Evolutionary conservation across 2,329 filamentous ascomycete genomes (phyloP).

Genomic region (Paradendryphiella salina): DNA sequence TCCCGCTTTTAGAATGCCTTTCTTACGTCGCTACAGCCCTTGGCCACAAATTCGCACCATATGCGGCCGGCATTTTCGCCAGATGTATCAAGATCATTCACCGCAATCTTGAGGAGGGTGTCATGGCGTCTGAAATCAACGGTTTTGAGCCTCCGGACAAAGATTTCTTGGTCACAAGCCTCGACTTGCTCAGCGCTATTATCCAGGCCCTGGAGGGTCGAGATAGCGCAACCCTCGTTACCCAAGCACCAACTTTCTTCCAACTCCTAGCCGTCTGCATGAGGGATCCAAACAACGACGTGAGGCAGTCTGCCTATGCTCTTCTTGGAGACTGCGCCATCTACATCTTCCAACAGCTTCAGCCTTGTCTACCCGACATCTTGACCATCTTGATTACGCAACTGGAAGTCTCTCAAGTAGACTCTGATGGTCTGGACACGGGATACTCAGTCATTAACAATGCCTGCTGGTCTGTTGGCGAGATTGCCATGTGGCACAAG

Average conservation of each 20-base stretch:
- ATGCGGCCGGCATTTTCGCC: conserved; percentile 81
- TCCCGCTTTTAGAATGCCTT: conserved; percentile 92
- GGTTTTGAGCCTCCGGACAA: conserved; percentile 82
- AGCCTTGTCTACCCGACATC: conserved; percentile 71
- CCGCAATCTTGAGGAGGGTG: conserved; percentile 80
- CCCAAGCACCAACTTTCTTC: conserved; percentile 79
- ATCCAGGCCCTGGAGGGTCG: conserved; percentile 81
- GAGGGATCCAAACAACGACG: conserved; percentile 87
- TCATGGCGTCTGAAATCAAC: conserved; percentile 69
- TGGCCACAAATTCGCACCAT: conserved; percentile 78
- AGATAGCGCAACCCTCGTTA: conserved; percentile 76
- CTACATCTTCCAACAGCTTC: conserved; percentile 82
- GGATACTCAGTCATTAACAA: conserved; percentile 96
- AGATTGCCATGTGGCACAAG: conserved; percentile 81
- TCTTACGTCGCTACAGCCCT: conserved; percentile 92
- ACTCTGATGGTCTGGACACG: conserved; percentile 77
- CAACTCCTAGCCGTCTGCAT: conserved; percentile 89
- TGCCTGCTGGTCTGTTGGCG: conserved; percentile 93
- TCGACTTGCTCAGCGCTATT: conserved; percentile 90
- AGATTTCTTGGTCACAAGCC: conserved; percentile 92
- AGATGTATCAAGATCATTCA: conserved; percentile 92
- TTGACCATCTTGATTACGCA: conserved; percentile 84
- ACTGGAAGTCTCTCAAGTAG: conserved; percentile 71
- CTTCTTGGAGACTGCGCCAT: conserved; percentile 93
- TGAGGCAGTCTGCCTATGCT: conserved; percentile 93